Evolutionary conservation across 2,329 filamentous ascomycete genomes (phyloP).

Genomic region (Penicillium sp.): DNA sequence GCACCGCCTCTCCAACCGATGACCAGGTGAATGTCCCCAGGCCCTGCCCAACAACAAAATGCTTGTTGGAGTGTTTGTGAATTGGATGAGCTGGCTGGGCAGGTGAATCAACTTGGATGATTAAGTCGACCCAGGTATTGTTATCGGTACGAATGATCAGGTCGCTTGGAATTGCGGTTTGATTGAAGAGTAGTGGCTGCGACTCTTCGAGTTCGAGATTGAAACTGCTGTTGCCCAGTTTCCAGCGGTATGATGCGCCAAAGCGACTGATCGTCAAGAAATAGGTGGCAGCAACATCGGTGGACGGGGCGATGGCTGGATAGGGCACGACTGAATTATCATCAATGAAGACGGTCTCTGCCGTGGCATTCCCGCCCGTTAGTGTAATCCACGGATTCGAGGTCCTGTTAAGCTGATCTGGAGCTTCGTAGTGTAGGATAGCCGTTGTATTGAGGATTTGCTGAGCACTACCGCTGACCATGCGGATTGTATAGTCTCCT

Average conservation of each 20-base stretch:
- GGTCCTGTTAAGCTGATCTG: slow-evolving; percentile 14
- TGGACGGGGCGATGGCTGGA: slow-evolving; percentile 51
- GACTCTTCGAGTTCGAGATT: slow-evolving; percentile 30
- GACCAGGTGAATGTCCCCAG: slow-evolving; percentile 56
- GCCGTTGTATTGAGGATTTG: slow-evolving; percentile 62
- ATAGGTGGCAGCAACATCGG: slow-evolving; percentile 48
- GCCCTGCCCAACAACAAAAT: slow-evolving; percentile 61
- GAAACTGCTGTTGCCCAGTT: slow-evolving; percentile 31
- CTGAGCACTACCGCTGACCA: slow-evolving; percentile 53
- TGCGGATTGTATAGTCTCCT: slow-evolving; percentile 60
- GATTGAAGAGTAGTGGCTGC: slow-evolving; percentile 33
- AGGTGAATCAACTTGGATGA: slow-evolving; percentile 49
- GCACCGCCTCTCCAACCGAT: slow-evolving; percentile 58
- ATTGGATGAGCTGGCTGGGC: slow-evolving; percentile 63
- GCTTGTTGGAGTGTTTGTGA: slow-evolving; percentile 68
- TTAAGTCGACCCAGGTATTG: slow-evolving; percentile 60
- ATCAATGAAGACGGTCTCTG: slow-evolving; percentile 51
- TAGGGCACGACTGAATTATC: slow-evolving; percentile 52
- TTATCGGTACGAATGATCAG: slow-evolving; percentile 55
- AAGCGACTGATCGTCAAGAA: slow-evolving; percentile 29
- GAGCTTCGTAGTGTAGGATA: slow-evolving; percentile 49
- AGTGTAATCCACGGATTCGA: slow-evolving; percentile 55
- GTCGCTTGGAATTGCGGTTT: slow-evolving; percentile 32
- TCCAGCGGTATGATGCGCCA: slow-evolving; percentile 33
- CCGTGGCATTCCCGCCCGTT: slow-evolving; percentile 50